phyloP scores from a whole-genome alignment of 495 filamentous ascomycete species.

The Penicillium paxilli region DNA sequence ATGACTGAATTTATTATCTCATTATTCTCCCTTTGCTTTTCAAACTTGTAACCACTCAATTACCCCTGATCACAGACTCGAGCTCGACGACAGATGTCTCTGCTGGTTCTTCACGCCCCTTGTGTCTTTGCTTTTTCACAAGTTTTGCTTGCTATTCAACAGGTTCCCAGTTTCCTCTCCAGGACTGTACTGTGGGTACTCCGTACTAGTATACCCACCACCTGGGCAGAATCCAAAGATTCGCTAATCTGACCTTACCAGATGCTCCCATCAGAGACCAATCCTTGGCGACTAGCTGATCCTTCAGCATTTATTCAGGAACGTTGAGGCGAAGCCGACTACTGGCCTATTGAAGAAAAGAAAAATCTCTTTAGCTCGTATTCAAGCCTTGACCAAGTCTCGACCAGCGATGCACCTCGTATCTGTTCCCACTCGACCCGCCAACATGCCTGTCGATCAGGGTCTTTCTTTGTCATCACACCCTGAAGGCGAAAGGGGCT shows the following conservation, averaged over 20 bases:
- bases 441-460: constrained; percentile 3
- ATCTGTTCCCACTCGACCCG: constrained; percentile 7
- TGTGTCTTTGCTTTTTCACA: too few relatives aligned
- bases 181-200: neutral
- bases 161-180: too few relatives aligned
- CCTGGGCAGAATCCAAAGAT: neutral
- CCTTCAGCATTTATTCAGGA: neutral
- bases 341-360: neutral
- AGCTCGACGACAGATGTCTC: too few relatives aligned
- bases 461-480: neutral
- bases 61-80: too few relatives aligned
- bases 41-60: neutral
- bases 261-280: neutral
- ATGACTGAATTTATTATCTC: neutral
- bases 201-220: too few relatives aligned
- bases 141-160: too few relatives aligned
- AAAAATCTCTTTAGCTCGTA: constrained; percentile 7
- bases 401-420: constrained; percentile 5
- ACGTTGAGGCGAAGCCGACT: neutral
- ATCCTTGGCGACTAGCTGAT: neutral
- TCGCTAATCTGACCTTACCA: neutral
- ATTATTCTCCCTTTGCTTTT: neutral
- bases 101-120: too few relatives aligned
- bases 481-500: neutral
- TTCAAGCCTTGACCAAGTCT: neutral